Evolutionary conservation across 345 rosid species (phyloP).

Genomic region (Arabidopsis suecica): DNA sequence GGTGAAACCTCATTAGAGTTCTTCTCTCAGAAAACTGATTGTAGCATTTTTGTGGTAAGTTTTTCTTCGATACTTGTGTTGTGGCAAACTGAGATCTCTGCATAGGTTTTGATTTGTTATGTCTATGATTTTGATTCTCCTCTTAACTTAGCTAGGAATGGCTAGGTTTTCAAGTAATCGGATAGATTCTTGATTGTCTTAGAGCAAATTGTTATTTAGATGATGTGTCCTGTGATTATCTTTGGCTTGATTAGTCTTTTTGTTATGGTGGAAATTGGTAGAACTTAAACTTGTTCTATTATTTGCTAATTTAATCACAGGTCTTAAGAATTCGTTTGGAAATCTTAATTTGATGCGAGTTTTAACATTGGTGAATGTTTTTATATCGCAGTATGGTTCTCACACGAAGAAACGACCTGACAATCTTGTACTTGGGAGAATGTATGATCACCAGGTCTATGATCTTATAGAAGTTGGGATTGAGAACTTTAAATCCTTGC

Average conservation of each 20-base stretch:
- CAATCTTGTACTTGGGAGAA: slow-evolving; percentile 86
- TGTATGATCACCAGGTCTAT: slow-evolving; percentile 79
- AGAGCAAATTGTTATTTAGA: background rate
- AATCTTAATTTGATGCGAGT: background rate
- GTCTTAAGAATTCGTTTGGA: background rate
- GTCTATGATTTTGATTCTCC: no score
- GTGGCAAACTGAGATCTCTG: no score
- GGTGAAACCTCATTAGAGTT: slow-evolving; percentile 94
- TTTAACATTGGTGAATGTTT: slow-evolving; percentile 17
- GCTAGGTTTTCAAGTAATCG: background rate
- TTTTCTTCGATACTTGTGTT: background rate
- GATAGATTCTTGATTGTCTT: background rate
- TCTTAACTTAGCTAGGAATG: background rate
- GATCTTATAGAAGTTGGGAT: slow-evolving; percentile 95
- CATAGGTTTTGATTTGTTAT: no score
- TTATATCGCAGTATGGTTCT: slow-evolving; percentile 71
- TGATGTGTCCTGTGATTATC: background rate
- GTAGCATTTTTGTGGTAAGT: slow-evolving; percentile 88
- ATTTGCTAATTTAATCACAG: background rate
- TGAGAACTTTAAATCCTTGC: slow-evolving; percentile 77
- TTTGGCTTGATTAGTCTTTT: background rate
- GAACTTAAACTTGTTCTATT: background rate
- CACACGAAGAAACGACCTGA: slow-evolving; percentile 92
- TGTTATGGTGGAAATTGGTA: background rate
- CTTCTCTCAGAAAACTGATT: slow-evolving; percentile 91